Evolutionary conservation across 805 yeast genomes (phyloP), one percentile per base, ranked within the genome.

Genomic region (Lipomyces chichibuensis): DNA sequence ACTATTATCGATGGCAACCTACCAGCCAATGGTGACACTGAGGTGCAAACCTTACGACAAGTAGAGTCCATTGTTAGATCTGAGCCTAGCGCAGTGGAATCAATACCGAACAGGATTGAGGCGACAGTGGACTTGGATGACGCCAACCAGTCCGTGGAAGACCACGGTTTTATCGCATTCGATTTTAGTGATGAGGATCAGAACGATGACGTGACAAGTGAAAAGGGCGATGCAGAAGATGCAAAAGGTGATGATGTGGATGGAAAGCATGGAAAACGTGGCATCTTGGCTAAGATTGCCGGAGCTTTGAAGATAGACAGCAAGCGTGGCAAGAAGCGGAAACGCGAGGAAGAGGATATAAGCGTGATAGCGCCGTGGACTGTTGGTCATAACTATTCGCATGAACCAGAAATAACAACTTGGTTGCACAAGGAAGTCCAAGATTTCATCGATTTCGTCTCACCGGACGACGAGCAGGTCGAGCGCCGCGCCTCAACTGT

Each of bases 371-470:
- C 66, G 9, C 96, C 96, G 0, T 92, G 97, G 97, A 83, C 90
- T 29, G 82, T 86, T 63, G 86, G 88, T 68, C 90, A 88, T 71
- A 94, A 91, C 72, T 96, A 91, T 75, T 85, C 91, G 0, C 84
- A 81, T 62, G 92, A 89, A 75, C 83, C 84, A 70, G 96, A 90
- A 72, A 86, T 92, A 43, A 88, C 93, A 0, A 93, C 89, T 72
- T 92, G 97, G 95, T 82, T 94, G 27, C 89, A 95, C 2, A 81
- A 84, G 77, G 98, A 94, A 76, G 90, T 94, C 69, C 84, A 84
- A 70, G 97, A 92, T 75, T 94, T 92, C 76, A 89, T 90, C 35
- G 84, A 86, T 58, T 94, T 92, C 77, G 87, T 93, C 32, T 89
- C 97, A 0, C 98, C 98, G 1, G 87, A 94, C 0, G 84, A 82